These are phyloP conservation scores for Sporothrix phasma DNA, from an alignment of 2,329 filamentous ascomycete species.

Conservation along the genomic window DNA sequence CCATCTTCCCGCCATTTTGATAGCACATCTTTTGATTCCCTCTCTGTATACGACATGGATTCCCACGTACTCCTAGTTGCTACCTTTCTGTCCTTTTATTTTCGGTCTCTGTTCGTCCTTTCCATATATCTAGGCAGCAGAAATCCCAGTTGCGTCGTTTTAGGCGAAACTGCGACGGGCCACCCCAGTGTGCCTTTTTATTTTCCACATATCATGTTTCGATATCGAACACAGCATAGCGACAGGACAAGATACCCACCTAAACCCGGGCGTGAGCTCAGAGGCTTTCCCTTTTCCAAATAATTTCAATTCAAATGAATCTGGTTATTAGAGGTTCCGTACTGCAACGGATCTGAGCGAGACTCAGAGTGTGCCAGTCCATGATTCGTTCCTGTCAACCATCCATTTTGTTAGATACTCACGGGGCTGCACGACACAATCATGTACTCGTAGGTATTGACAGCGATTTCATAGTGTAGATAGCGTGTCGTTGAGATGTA, in stretches of 20 bases:
- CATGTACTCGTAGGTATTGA: too few species aligned
- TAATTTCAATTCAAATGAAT: neutral
- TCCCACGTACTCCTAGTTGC: too few species aligned
- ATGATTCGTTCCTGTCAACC: too few species aligned
- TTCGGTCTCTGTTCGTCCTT: neutral
- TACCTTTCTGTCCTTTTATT: too few species aligned
- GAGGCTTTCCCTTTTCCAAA: conserved; percentile 1
- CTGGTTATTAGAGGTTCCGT: too few species aligned
- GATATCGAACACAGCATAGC: conserved; percentile 7
- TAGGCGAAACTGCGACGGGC: neutral
- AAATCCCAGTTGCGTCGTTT: neutral
- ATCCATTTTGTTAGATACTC: too few species aligned
- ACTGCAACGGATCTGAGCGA: too few species aligned
- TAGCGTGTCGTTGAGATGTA: neutral
- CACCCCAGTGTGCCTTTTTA: neutral
- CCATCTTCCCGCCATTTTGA: too few species aligned
- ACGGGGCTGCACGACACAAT: too few species aligned
- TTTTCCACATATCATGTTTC: neutral
- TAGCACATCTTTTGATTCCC: too few species aligned
- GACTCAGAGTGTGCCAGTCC: too few species aligned
- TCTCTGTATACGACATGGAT: too few species aligned
- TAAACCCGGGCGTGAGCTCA: neutral
- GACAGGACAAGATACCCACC: conserved; percentile 7
- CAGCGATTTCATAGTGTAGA: neutral
- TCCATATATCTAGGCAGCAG: neutral